Evolutionary conservation across 129 eudicot genomes (phyloP).

Genomic region (Artemisia tridentata): DNA sequence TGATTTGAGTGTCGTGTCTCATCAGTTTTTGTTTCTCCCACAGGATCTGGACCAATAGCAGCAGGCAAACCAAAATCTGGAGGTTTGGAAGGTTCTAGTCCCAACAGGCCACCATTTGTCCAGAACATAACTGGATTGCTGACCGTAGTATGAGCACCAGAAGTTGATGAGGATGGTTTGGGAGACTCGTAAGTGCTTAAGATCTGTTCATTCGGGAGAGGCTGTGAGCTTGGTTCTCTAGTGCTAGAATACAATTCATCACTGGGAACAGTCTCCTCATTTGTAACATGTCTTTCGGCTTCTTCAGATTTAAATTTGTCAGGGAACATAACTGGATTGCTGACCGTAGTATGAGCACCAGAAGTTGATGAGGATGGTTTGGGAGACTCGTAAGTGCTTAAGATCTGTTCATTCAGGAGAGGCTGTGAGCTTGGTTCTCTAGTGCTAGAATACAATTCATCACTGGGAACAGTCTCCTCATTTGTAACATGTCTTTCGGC

Average conservation of each 20-base stretch:
- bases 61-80: conserved; percentile 59
- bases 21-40: conserved; percentile 22
- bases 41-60: conserved; percentile 25
- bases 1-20: no score
- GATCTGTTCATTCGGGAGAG: conserved; percentile 25
- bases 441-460: background rate
- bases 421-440: conserved; percentile 26
- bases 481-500: conserved; percentile 22
- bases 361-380: conserved; percentile 43
- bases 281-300: conserved; percentile 24
- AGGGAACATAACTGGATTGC: conserved; percentile 48
- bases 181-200: conserved; percentile 32
- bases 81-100: conserved; percentile 95
- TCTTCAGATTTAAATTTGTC: conserved; percentile 28
- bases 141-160: conserved; percentile 34
- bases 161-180: conserved; percentile 37
- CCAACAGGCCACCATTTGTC: conserved; percentile 92
- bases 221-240: conserved; percentile 26
- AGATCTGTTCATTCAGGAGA: conserved; percentile 24
- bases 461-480: conserved; percentile 16
- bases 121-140: conserved; percentile 57
- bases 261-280: conserved; percentile 16
- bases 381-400: conserved; percentile 32
- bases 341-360: conserved; percentile 28
- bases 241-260: conserved; percentile 2